Conservation (phyloP, 345 rosid species). For the Rubroshorea leprosula region DNA sequence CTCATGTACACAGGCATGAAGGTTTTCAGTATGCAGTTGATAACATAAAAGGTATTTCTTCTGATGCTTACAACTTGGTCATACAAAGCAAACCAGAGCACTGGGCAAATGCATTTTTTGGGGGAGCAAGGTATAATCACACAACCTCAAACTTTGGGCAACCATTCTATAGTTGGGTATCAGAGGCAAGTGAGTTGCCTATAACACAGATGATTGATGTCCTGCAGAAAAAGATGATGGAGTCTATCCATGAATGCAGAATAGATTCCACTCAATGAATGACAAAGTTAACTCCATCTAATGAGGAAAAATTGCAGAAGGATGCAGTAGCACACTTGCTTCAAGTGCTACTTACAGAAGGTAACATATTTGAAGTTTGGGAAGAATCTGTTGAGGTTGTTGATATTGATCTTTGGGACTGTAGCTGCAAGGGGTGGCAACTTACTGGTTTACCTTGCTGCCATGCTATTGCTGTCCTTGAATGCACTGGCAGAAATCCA, state of each 20-base stretch:
- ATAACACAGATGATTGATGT: slow-evolving; percentile 77
- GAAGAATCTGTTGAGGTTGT: slow-evolving; percentile 56
- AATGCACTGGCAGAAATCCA: slow-evolving; percentile 49
- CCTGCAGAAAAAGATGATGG: slow-evolving; percentile 83
- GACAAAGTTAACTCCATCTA: slow-evolving; percentile 64
- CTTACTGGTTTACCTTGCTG: slow-evolving; percentile 73
- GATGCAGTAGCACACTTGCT: slow-evolving; percentile 45
- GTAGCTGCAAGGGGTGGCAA: slow-evolving; percentile 80
- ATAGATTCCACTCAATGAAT: slow-evolving; percentile 68
- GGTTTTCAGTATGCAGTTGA: slow-evolving; percentile 52
- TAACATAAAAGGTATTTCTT: slow-evolving; percentile 67
- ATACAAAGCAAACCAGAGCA: slow-evolving; percentile 58
- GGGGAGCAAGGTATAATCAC: slow-evolving; percentile 44
- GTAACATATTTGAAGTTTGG: slow-evolving; percentile 58
- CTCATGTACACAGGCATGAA: slow-evolving; percentile 51
- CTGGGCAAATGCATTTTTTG: slow-evolving; percentile 49
- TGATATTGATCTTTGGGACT: slow-evolving; percentile 61
- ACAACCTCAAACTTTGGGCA: slow-evolving; percentile 70
- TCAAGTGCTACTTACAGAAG: slow-evolving; percentile 44
- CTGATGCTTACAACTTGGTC: slow-evolving; percentile 78
- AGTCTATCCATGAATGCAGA: slow-evolving; percentile 53
- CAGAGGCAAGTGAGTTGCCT: slow-evolving; percentile 81
- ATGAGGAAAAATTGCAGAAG: slow-evolving; percentile 69
- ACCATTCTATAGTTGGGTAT: slow-evolving; percentile 83
- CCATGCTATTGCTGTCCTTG: slow-evolving; percentile 72